Evolutionary conservation across 768 basidiomycete species (phyloP), one percentile per base, ranked within the genome.

Genomic region (Collybia nuda): DNA sequence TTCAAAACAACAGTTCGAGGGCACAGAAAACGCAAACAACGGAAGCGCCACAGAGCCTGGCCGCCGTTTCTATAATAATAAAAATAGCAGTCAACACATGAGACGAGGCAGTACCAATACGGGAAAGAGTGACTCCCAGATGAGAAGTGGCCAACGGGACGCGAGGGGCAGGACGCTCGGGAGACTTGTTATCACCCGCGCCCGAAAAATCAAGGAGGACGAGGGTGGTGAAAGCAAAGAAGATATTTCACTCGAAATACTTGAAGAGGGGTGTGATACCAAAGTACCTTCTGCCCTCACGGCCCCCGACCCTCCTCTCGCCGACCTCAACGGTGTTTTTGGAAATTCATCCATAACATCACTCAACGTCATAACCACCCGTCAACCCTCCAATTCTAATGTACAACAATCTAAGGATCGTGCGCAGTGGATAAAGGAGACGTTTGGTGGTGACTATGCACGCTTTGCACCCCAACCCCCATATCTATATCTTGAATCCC

Each of bases 401-500:
- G 12, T 32, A 4, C 12, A 48, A 35, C 46, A 47, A 52, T 32
- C 47, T 23, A 22, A 28, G 21, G 39, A 44, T 18, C 55, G 56
- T 15, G 37, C 44, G 8, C 56, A 47, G 26, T 47, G 43, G 40
- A 24, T 56, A 47, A 55, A 49, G 11, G 53, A 80, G 58, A 50
- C 41, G 21, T 51, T 65, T 14, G 78, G 70, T 3, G 81, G 82
- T 23, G 76, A 81, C 55, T 86, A 86, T 56, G 65, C 73, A 14
- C 72, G 72, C 32, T 79, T 77, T 54, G 61, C 76, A 40, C 67
- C 72, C 7, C 49, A 51, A 9, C 40, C 55, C 21, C 55, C 63
- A 6, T 55, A 58, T 39, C 58, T 65, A 48, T 74, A 60, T 40
- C 43, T 61, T 19, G 58, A 59, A 7, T 48, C 64, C 32, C 63